Base-by-base conservation (phyloP, 225 moss, liverwort and hornwort genomes). In the Pleurozium schreberi region DNA sequence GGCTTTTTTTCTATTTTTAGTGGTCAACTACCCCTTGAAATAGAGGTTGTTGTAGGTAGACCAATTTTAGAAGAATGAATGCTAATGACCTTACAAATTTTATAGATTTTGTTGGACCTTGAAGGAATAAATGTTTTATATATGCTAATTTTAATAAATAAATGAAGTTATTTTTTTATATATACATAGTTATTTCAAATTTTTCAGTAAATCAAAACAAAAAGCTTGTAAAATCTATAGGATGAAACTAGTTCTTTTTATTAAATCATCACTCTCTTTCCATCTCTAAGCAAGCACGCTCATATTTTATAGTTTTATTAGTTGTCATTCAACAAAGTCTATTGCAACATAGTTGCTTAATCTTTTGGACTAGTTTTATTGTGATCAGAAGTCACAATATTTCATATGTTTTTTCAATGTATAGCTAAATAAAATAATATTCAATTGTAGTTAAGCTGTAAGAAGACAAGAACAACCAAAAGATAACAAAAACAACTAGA, bases 81-180 rank as follows among this genome's bases (percentile, higher is more conserved):
- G 12, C 34, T 34, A 21, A 21, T 50, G 34, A 8, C 20, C 5
- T 21, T 20, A 75, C 0, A 50, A 14, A 8, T 52, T 50, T 34
- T 34, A 34, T 21, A 50, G 4, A 34, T 34, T 19, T 50, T 75
- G 5, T 50, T 2, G 20, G 7, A 45, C 6, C 7, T 12, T 2
- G 1, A 33, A 75, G 2, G 33, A 34, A 75, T 34, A 8, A 8
- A 12, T 12, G 19, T 13, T 52, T 50, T 3, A 34, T 52, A 5
- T 13, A 52, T 22, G 3, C 20, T 21, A 12, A 3, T 34, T 20
- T 34, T 50, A 21, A 50, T 19, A 21, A 50, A 50, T 21, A 22
- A 75, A 13, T 52, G 3, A 21, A 52, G 2, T 3, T 21, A 5
- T 2, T 2, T 22, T 4, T 65, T 9, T 19, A 1, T 19, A 3